Base-by-base conservation (phyloP, 2,329 filamentous ascomycete species). In the Penicillium sp. region DNA sequence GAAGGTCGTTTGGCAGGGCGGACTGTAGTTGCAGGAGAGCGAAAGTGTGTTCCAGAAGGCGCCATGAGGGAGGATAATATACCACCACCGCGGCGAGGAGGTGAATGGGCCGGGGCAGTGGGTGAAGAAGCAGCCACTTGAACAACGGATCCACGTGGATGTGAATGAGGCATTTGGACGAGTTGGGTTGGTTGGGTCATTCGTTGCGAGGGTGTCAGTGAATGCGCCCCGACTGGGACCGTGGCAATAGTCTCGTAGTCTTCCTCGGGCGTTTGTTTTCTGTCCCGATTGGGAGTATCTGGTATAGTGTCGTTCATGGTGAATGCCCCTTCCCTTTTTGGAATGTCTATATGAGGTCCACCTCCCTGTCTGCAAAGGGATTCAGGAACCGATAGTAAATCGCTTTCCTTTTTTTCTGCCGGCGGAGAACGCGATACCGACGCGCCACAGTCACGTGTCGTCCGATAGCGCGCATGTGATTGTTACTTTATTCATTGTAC, bases 61-160 rank as follows among this genome's bases (percentile, higher is more conserved):
- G 90, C 90, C 79, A 96, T 89, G 45, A 85, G 76, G 60, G 80
- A 86, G 22, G 82, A 84, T 44, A 88, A 68, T 31, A 80, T 72
- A 45, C 78, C 78, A 67, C 71, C 71, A 66, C 71, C 71, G 64
- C 69, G 66, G 53, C 71, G 71, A 35, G 75, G 72, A n/a, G 76
- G 73, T 35, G 78, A 72, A 24, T 73, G 69, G 14, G 76, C 71
- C n/a, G 78, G 74, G 57, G 84, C 83, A 56, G 87, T 82, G 2
- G 92, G 93, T 1, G 93, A 97, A 3, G 93, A 97, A n/a, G 91
- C 90, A 29, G 89, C 87, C 3, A 97, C 93, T 73, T 96, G 93
- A 55, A 97, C 79, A 50, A 82, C 71, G 37, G 81, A 71, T 49
- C 72, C 64, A 54, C 67, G 59, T 56, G 64, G 67, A 1, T 67